A percentile compares a stretch with the other conserved stretches of the same genome.
Conservation (phyloP, 331 rosid species). For the Acacia pycnantha region DNA sequence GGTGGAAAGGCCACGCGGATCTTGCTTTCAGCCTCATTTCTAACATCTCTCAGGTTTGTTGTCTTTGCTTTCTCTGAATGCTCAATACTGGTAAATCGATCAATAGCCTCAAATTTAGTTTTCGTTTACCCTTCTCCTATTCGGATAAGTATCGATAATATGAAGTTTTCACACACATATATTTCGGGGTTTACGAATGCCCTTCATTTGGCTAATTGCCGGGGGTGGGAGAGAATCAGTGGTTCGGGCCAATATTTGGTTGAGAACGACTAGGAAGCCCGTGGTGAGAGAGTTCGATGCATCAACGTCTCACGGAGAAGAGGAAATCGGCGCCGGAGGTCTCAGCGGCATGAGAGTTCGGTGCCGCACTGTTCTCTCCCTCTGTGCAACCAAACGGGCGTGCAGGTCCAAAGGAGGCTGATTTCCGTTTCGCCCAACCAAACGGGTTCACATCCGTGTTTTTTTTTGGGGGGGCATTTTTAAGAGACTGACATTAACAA, state of each 20-base stretch:
- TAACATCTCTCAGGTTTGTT: not conserved
- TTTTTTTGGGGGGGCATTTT: not conserved
- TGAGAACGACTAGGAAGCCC: not conserved
- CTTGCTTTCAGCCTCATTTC: not conserved
- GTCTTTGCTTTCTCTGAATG: not conserved
- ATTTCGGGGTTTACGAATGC: not conserved
- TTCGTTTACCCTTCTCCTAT: not conserved
- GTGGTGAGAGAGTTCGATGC: not conserved
- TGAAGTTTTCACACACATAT: not conserved
- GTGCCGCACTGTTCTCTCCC: not conserved
- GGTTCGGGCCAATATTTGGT: not conserved
- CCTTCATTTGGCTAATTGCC: slow-evolving; percentile 15
- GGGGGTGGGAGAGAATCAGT: not conserved
- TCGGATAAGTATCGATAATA: not conserved
- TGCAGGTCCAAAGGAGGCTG: not conserved
- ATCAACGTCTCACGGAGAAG: not conserved
- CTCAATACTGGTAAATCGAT: not conserved
- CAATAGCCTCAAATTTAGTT: not conserved
- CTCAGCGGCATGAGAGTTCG: not conserved
- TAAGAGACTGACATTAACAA: not conserved
- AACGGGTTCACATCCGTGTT: not conserved
- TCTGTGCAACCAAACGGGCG: not conserved
- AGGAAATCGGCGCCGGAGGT: not conserved
- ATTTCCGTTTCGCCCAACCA: not conserved
- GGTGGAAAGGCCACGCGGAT: not conserved